Conservation (phyloP, 345 rosid species). For the Stellera chamaejasme region DNA sequence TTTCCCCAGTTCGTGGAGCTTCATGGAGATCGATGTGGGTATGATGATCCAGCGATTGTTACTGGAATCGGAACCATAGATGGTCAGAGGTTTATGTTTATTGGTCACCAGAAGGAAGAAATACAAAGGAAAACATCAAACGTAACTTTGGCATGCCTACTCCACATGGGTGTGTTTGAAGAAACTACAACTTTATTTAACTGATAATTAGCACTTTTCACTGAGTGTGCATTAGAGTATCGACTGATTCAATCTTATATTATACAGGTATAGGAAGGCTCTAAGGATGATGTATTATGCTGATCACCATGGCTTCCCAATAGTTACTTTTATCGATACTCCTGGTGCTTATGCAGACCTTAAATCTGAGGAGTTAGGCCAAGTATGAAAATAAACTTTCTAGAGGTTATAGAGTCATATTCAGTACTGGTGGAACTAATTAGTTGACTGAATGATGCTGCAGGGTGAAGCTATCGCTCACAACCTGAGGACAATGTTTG, state of each 20-base stretch:
- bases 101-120: conserved; percentile 99
- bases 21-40: conserved; percentile 97
- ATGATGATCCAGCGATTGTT: conserved; percentile 98
- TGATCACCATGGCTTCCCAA: conserved; percentile 79
- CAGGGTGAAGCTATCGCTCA: conserved; percentile 98
- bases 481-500: conserved; percentile 92
- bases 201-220: not conserved
- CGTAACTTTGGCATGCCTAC: conserved; percentile 99
- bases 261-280: conserved; percentile 76
- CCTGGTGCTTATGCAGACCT: conserved; percentile 84
- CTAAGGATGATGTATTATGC: conserved; percentile 83
- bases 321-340: conserved; percentile 74
- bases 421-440: conserved; percentile 16
- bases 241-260: conserved; percentile 8
- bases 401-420: conserved; percentile 4
- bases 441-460: conserved; percentile 13
- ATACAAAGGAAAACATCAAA: conserved; percentile 88
- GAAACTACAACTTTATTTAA: conserved; percentile 2
- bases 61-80: conserved; percentile 92
- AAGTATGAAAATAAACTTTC: conserved; percentile 27
- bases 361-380: conserved; percentile 72
- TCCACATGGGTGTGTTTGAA: conserved; percentile 79
- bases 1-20: conserved; percentile 78
- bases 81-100: conserved; percentile 81
- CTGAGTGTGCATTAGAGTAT: conserved; percentile 8